Conservation (phyloP, 768 basidiomycete species). For the Russula abietina region DNA sequence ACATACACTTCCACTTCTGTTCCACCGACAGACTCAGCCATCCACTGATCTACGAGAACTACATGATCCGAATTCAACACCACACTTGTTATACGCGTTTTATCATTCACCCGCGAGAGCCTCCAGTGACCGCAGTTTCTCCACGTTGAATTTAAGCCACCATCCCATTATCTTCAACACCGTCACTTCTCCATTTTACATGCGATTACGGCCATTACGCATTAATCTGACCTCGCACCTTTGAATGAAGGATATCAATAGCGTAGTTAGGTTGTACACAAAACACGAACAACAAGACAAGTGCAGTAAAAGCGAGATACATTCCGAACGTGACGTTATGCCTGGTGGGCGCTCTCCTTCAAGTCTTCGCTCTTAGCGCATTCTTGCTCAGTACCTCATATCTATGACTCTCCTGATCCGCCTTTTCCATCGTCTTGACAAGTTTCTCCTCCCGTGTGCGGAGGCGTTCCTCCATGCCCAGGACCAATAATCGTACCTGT, state of each 20-base stretch:
- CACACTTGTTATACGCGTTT: not conserved
- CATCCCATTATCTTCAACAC: not conserved
- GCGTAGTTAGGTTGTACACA: conserved; percentile 15
- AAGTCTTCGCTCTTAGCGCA: conserved; percentile 3
- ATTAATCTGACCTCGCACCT: not conserved
- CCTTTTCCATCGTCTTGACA: conserved; percentile 51
- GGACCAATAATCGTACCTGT: conserved; percentile 57
- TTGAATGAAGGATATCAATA: not conserved
- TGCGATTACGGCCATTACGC: not conserved
- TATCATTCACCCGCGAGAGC: not conserved
- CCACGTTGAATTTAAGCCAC: not conserved
- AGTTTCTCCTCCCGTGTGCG: conserved; percentile 58
- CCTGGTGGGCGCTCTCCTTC: not conserved
- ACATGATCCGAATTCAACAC: not conserved
- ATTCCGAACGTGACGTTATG: not conserved
- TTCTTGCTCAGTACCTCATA: conserved; percentile 45
- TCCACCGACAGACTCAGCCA: conserved; percentile 4
- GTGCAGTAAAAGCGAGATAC: conserved; percentile 6
- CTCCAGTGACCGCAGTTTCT: no score
- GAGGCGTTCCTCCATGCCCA: conserved; percentile 73
- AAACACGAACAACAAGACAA: conserved; percentile 5
- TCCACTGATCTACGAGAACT: not conserved
- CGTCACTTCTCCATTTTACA: not conserved
- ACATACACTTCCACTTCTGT: not conserved
- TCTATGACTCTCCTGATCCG: conserved; percentile 50